Percentiles rank a stretch among this genome's conserved stretches.
Evolutionary conservation across 352 stramenopile species (phyloP).

Genomic region (Phytophthora colocasiae): DNA sequence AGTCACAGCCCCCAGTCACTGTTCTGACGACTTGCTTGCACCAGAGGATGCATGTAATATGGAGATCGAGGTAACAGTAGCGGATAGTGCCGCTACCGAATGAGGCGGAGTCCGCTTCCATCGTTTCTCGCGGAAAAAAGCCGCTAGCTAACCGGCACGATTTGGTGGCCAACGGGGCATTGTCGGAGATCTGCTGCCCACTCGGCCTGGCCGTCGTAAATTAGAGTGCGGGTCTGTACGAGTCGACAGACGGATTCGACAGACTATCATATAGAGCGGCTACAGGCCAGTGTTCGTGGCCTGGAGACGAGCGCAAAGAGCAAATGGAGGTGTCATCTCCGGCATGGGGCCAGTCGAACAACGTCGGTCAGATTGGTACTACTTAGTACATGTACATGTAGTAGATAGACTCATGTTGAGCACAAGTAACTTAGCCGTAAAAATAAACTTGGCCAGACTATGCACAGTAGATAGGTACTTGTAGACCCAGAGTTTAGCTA

Average conservation of each 20-base stretch:
- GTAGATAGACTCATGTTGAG: slow-evolving; percentile 3
- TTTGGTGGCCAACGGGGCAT: background rate
- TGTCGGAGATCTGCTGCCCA: slow-evolving; percentile 28
- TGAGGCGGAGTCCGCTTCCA: background rate
- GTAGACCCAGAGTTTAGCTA: slow-evolving; percentile 14
- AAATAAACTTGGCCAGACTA: slow-evolving; percentile 18
- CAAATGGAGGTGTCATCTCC: slow-evolving; percentile 13
- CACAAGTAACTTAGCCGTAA: background rate
- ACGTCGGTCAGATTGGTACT: background rate
- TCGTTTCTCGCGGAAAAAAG: slow-evolving; percentile 10
- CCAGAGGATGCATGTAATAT: no score
- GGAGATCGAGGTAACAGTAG: background rate
- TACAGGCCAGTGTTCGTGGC: slow-evolving; percentile 19
- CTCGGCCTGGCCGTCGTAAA: slow-evolving; percentile 4
- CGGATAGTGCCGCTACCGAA: no score
- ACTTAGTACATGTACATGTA: no score
- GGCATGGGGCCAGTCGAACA: background rate
- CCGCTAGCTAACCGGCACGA: background rate
- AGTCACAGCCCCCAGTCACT: no score
- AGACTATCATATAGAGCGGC: slow-evolving; percentile 4
- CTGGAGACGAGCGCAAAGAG: slow-evolving; percentile 14
- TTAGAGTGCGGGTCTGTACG: slow-evolving; percentile 7
- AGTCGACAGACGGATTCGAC: slow-evolving; percentile 5
- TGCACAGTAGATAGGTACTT: background rate
- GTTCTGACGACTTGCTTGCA: no score